phyloP scores from a whole-genome alignment of 257 asterid genomes.

The Nicotiana tomentosiformis region DNA sequence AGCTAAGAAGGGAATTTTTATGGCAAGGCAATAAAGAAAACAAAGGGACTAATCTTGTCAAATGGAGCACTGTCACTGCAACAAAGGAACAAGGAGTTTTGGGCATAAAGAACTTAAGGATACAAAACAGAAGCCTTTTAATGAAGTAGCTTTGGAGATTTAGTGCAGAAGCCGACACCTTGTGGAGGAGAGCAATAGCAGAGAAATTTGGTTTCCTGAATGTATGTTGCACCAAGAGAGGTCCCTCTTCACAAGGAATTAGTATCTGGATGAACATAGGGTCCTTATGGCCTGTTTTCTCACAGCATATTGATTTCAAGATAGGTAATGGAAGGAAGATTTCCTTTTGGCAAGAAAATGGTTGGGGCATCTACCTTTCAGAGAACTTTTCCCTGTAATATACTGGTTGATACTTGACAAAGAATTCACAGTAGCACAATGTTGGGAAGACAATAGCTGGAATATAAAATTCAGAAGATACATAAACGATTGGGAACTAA shows the following conservation, averaged over 20 bases:
- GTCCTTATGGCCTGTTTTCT: not conserved
- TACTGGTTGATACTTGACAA: not conserved
- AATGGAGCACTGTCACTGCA: not conserved
- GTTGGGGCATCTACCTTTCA: not conserved
- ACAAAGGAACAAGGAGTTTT: not conserved
- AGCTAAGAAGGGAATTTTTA: not conserved
- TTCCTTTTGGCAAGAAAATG: not conserved
- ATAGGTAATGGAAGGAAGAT: not conserved
- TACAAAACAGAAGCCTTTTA: not conserved
- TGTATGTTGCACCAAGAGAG: not conserved
- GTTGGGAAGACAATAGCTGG: not conserved
- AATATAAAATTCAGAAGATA: constrained; percentile 1
- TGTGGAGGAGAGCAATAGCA: not conserved
- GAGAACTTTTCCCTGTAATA: not conserved
- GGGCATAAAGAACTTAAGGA: not conserved
- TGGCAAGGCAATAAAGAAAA: not conserved
- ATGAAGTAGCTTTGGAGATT: not conserved
- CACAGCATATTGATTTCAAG: not conserved
- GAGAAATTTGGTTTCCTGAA: not conserved
- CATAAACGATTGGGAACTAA: not conserved
- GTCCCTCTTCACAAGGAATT: not conserved
- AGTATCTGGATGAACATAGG: not conserved
- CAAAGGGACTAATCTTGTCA: not conserved
- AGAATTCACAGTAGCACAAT: not conserved
- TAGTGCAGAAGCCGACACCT: not conserved